Evolutionary conservation across 2,329 filamentous ascomycete species (phyloP).

Genomic region (Alternaria panax): DNA sequence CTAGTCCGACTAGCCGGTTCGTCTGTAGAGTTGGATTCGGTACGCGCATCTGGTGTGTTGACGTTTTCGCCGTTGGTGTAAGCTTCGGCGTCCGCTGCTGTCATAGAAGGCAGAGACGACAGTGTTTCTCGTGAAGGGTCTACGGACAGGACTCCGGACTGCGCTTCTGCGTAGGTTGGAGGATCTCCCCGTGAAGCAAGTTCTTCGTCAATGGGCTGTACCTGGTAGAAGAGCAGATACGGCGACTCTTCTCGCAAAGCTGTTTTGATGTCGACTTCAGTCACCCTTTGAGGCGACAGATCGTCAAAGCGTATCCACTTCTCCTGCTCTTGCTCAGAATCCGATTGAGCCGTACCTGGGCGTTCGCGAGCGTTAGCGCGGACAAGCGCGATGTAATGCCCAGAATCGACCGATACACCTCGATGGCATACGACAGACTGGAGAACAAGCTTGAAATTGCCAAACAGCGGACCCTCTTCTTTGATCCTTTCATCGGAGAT

Average conservation of each 20-base stretch:
- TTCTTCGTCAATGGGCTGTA: slow-evolving; percentile 83
- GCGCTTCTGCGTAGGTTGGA: slow-evolving; percentile 52
- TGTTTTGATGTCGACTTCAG: slow-evolving; percentile 77
- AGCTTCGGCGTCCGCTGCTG: slow-evolving; percentile 28
- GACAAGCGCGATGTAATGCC: slow-evolving; percentile 89
- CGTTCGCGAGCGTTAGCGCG: slow-evolving; percentile 65
- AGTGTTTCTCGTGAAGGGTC: slow-evolving; percentile 43
- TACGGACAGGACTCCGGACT: slow-evolving; percentile 25
- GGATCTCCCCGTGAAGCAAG: slow-evolving; percentile 49
- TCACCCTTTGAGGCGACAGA: slow-evolving; percentile 74
- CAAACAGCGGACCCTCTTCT: slow-evolving; percentile 72
- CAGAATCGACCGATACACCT: slow-evolving; percentile 82
- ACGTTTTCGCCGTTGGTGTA: slow-evolving; percentile 37
- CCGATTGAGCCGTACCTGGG: slow-evolving; percentile 54
- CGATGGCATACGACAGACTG: slow-evolving; percentile 94
- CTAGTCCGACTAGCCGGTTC: slow-evolving; percentile 43
- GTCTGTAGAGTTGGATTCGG: slow-evolving; percentile 26
- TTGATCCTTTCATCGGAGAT: slow-evolving; percentile 79
- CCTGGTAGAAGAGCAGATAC: slow-evolving; percentile 94
- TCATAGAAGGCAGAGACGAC: slow-evolving; percentile 23
- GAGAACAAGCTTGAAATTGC: slow-evolving; percentile 91
- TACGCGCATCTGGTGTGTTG: slow-evolving; percentile 18
- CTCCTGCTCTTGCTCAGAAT: slow-evolving; percentile 56
- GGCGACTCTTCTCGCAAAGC: slow-evolving; percentile 87
- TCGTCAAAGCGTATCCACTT: slow-evolving; percentile 93